A percentile compares a stretch with the other conserved stretches of the same genome.
Conservation (phyloP, 495 filamentous ascomycete genomes). For the Neurospora sp. region DNA sequence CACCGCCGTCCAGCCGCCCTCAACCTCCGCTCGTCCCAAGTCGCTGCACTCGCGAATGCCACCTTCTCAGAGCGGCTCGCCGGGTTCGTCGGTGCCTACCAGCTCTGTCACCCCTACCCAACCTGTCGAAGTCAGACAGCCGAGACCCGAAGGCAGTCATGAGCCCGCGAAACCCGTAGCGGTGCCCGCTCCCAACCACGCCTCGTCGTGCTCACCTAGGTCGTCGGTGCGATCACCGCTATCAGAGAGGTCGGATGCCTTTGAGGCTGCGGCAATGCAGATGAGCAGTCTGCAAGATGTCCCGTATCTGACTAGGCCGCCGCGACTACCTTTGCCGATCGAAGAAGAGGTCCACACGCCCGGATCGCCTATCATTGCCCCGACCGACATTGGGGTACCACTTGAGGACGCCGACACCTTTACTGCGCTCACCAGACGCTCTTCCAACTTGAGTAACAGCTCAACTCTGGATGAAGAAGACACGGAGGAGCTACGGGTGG, state of each 20-base stretch:
- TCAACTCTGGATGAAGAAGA: constrained; percentile 74
- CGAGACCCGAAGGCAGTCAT: constrained; percentile 8
- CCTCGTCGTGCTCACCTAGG: constrained; percentile 9
- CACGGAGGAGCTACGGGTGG: constrained; percentile 61
- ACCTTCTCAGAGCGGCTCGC: constrained; percentile 29
- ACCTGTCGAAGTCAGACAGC: constrained; percentile 25
- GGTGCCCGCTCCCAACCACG: constrained; percentile 35
- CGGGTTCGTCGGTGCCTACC: constrained; percentile 20
- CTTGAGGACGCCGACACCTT: constrained; percentile 38
- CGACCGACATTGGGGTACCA: constrained; percentile 47
- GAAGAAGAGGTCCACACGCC: constrained; percentile 79
- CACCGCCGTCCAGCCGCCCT: constrained; percentile 24
- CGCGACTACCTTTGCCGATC: constrained; percentile 82
- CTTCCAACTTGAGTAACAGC: constrained; percentile 51
- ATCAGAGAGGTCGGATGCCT: constrained; percentile 26
- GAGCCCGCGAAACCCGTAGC: constrained; percentile 39
- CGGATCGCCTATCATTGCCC: constrained; percentile 71
- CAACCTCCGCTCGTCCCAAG: constrained; percentile 31
- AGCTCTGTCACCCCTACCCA: constrained; percentile 22
- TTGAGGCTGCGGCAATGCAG: constrained; percentile 26
- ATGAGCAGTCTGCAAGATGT: constrained; percentile 42
- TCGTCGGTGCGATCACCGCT: constrained; percentile 21
- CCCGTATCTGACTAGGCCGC: constrained; percentile 60
- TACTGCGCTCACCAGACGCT: constrained; percentile 38
- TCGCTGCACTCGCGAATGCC: constrained; percentile 25